Evolutionary conservation across 176 grass and related monocot genomes (phyloP), one percentile per base, ranked within the genome.

Genomic region (Alopecurus myosuroides): DNA sequence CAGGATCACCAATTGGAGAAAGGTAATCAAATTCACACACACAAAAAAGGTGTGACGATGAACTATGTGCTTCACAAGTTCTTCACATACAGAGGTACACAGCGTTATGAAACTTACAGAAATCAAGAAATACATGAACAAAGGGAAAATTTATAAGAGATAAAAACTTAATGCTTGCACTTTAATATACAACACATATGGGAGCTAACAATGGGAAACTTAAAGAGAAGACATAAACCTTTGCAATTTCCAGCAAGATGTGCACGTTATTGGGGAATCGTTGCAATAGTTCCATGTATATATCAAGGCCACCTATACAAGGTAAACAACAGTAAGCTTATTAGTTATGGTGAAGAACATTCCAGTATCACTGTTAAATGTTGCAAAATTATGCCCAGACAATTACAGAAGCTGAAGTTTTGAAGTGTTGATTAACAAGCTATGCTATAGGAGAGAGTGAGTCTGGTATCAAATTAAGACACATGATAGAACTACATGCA

Each of bases 241-340:
- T 95, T 76, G 93, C 93, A 81, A 94, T 91, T 92, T 98, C 97
- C 81, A 98, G 52, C 64, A 98, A 87, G 74, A 98, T 91, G 85
- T 95, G 93, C 69, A 95, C 88, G 77, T 99, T 99, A 69, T 91
- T 99, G 52, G 97, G 93, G 89, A 92, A 99, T 20, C 94, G 83
- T 68, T 93, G 92, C 84, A 92, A 76, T 84, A 99, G 72, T 82
- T 99, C 97, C 42, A 89, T n/a, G 90, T 94, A 94, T 86, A 90
- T 88, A 31, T 99, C 97, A 49, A 99, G 93, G 44, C 97, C 97
- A 85, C 93, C 97, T 99, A 86, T 60, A 91, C 86, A 79, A 53
- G 22, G 66, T 39, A 66, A 83, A 46, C 4, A 69, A 33, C 2
- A 55, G 35, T 87, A 77, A 72, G 31, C 30, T 28, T 82, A 37